These are phyloP conservation scores for Thymus quinquecostatus DNA, from an alignment of 257 asterid species.

Conservation along the genomic window DNA sequence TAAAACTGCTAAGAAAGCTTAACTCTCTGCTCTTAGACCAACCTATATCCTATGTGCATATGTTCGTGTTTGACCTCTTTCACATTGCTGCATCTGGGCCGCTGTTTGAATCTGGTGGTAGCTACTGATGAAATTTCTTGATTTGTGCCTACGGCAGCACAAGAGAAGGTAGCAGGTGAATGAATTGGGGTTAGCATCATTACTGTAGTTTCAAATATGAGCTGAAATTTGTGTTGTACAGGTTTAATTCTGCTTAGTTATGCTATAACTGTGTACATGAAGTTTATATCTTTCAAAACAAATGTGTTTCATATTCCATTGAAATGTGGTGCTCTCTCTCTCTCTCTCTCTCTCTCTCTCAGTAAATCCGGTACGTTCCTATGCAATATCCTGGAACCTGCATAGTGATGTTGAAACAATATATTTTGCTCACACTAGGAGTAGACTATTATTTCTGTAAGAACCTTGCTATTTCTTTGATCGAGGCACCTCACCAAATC, in stretches of 20 bases:
- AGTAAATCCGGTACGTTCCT: too few relatives aligned
- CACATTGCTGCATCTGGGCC: background rate
- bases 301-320: background rate
- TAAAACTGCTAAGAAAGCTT: constrained; percentile 49
- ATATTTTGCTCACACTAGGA: too few relatives aligned
- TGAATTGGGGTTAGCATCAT: constrained; percentile 18
- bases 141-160: background rate
- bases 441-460: too few relatives aligned
- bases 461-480: too few relatives aligned
- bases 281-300: constrained; percentile 15
- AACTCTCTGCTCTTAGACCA: constrained; percentile 7
- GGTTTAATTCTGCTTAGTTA: constrained; percentile 25
- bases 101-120: constrained; percentile 11
- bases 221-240: constrained; percentile 41
- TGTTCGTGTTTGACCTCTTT: background rate
- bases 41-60: constrained; percentile 25
- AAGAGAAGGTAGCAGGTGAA: constrained; percentile 11
- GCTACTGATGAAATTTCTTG: background rate
- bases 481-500: too few relatives aligned
- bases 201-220: constrained; percentile 18
- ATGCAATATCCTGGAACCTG: too few relatives aligned
- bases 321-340: background rate
- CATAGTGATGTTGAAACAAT: too few relatives aligned
- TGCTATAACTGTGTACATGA: constrained; percentile 26
- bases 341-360: too few relatives aligned